Conservation (phyloP, 2,329 filamentous ascomycete species). For the Penicillium sp. region DNA sequence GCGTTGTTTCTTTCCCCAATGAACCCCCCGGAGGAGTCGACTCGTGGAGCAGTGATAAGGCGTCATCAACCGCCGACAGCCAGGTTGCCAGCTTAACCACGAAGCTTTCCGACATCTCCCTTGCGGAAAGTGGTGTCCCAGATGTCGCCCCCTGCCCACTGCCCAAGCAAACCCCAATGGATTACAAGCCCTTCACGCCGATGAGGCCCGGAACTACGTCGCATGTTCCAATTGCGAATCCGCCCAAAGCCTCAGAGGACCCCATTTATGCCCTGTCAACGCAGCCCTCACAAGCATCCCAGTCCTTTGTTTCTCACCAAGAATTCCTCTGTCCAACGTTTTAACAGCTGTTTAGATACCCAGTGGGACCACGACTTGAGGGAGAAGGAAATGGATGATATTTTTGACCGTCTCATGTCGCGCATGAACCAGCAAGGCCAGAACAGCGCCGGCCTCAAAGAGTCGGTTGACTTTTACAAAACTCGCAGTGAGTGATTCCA, state of each 20-base stretch:
- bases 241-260: slow-evolving; percentile 37
- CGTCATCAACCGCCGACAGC: neutral
- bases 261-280: slow-evolving; percentile 4
- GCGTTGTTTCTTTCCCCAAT: slow-evolving; percentile 13
- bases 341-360: slow-evolving; percentile 37
- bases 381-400: slow-evolving; percentile 74
- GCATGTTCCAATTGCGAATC: slow-evolving; percentile 22
- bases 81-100: neutral
- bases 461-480: slow-evolving; percentile 75
- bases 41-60: neutral
- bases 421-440: slow-evolving; percentile 71
- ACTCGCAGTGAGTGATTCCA: slow-evolving; percentile 64
- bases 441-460: slow-evolving; percentile 72
- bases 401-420: slow-evolving; percentile 73
- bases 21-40: slow-evolving; percentile 6
- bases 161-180: slow-evolving; percentile 8
- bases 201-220: slow-evolving; percentile 43
- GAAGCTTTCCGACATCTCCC: neutral
- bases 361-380: slow-evolving; percentile 77
- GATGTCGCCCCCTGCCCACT: slow-evolving; percentile 2
- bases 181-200: slow-evolving; percentile 36
- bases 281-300: slow-evolving; percentile 35
- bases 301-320: slow-evolving; percentile 65
- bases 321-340: slow-evolving; percentile 73
- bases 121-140: neutral